Evolutionary conservation across 75 land plant species (phyloP).

Genomic region (Sequoia sempervirens): DNA sequence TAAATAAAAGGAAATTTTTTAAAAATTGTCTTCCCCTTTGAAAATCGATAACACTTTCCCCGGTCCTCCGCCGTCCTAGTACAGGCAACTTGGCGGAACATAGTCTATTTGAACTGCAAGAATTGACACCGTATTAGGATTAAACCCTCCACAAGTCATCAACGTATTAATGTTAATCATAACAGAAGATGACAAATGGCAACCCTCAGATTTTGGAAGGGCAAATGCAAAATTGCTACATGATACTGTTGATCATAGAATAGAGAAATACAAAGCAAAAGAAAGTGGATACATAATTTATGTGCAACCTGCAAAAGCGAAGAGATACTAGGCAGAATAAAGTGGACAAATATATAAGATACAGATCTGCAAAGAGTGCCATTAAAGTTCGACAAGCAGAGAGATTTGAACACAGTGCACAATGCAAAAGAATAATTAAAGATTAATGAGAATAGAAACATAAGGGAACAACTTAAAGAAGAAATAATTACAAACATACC

Average conservation of each 20-base stretch:
- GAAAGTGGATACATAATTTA: too few species aligned
- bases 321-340: slow-evolving; percentile 9
- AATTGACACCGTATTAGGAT: not conserved
- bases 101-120: not conserved
- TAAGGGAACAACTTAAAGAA: not conserved
- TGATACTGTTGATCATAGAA: too few species aligned
- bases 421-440: not conserved
- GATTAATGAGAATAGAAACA: not conserved
- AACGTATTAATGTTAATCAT: not conserved
- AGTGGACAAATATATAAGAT: too few species aligned
- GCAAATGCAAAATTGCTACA: too few species aligned
- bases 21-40: too few species aligned
- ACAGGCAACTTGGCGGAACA: too few species aligned
- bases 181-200: not conserved
- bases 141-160: not conserved
- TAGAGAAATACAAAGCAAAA: too few species aligned
- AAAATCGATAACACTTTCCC: too few species aligned
- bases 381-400: not conserved
- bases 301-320: too few species aligned
- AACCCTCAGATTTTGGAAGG: not conserved
- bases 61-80: too few species aligned
- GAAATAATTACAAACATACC: not conserved
- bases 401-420: not conserved
- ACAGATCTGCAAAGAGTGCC: too few species aligned
- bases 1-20: too few species aligned